Percentiles rank a stretch among this genome's conserved stretches.
These are phyloP conservation scores for Termitomyces sp. DNA, from an alignment of 1,284 basidiomycete genomes.

Conservation along the genomic window DNA sequence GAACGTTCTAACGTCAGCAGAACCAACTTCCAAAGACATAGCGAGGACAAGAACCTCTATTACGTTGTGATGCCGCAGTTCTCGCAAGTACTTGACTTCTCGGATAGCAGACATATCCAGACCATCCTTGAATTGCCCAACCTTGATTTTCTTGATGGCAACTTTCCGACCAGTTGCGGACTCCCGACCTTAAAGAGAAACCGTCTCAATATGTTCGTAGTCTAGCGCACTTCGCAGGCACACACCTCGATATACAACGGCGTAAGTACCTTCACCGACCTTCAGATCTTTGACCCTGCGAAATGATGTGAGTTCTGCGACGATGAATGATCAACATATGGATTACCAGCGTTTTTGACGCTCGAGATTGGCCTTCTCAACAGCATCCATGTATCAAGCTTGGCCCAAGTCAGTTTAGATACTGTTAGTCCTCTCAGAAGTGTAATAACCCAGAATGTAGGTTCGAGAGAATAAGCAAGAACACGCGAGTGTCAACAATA, in stretches of 20 bases:
- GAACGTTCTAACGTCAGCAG: conserved; percentile 7
- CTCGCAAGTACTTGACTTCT: conserved; percentile 96
- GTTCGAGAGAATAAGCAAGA: background rate
- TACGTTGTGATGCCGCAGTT: conserved; percentile 92
- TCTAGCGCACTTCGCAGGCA: background rate
- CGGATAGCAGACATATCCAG: conserved; percentile 98
- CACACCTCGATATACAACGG: conserved; percentile 91
- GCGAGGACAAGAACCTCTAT: conserved; percentile 62
- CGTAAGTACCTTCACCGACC: conserved; percentile 95
- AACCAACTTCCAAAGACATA: background rate
- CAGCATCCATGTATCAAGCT: conserved; percentile 56
- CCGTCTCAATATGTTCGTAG: background rate
- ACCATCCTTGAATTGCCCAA: conserved; percentile 96
- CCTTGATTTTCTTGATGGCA: conserved; percentile 98
- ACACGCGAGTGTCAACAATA: too few species aligned
- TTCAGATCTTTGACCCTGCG: conserved; percentile 81
- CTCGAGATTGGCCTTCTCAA: conserved; percentile 68
- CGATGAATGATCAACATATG: background rate
- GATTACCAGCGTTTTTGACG: conserved; percentile 65
- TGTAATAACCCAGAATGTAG: background rate
- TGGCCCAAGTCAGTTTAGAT: background rate
- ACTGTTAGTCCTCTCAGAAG: background rate
- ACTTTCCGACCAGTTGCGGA: conserved; percentile 70
- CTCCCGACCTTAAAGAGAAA: conserved; percentile 52
- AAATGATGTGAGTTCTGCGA: conserved; percentile 8